Evolutionary conservation across 2,329 filamentous ascomycete genomes (phyloP).

Genomic region (Xylaria multiplex): DNA sequence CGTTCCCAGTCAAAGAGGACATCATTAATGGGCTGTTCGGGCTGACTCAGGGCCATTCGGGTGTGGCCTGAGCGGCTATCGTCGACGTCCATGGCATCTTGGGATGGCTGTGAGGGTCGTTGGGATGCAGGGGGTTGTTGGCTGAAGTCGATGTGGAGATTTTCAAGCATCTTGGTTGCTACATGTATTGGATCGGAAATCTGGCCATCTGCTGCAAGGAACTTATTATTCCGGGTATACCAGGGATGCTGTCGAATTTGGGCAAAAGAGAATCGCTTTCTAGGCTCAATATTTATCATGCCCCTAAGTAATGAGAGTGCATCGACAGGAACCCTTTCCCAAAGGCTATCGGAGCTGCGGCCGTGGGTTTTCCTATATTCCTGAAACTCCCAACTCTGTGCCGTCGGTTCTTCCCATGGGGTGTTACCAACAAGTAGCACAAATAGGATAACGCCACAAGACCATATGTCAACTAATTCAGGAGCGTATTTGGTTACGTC

Average conservation of each 20-base stretch:
- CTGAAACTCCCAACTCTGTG: slow-evolving; percentile 86
- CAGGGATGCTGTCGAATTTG: slow-evolving; percentile 92
- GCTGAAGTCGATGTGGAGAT: slow-evolving; percentile 86
- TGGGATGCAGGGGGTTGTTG: slow-evolving; percentile 65
- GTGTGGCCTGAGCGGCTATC: slow-evolving; percentile 52
- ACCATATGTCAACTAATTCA: slow-evolving; percentile 93
- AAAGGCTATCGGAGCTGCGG: slow-evolving; percentile 85
- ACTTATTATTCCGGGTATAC: slow-evolving; percentile 86
- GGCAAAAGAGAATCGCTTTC: slow-evolving; percentile 82
- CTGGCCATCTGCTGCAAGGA: slow-evolving; percentile 77
- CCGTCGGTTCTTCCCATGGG: slow-evolving; percentile 93
- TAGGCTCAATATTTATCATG: slow-evolving; percentile 86
- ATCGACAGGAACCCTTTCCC: slow-evolving; percentile 78
- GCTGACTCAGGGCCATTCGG: slow-evolving; percentile 82
- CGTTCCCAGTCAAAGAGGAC: slow-evolving; percentile 89
- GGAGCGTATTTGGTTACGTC: slow-evolving; percentile 73
- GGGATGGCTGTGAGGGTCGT: slow-evolving; percentile 49
- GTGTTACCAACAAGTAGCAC: slow-evolving; percentile 96
- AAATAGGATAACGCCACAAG: slow-evolving; percentile 96
- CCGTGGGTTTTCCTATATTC: slow-evolving; percentile 85
- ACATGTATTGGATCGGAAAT: slow-evolving; percentile 82
- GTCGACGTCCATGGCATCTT: slow-evolving; percentile 78
- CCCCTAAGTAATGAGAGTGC: slow-evolving; percentile 86
- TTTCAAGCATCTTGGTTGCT: slow-evolving; percentile 95
- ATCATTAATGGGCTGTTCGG: slow-evolving; percentile 79